Base-by-base conservation (phyloP, 352 stramenopile species). In the Blastocystis sp. region DNA sequence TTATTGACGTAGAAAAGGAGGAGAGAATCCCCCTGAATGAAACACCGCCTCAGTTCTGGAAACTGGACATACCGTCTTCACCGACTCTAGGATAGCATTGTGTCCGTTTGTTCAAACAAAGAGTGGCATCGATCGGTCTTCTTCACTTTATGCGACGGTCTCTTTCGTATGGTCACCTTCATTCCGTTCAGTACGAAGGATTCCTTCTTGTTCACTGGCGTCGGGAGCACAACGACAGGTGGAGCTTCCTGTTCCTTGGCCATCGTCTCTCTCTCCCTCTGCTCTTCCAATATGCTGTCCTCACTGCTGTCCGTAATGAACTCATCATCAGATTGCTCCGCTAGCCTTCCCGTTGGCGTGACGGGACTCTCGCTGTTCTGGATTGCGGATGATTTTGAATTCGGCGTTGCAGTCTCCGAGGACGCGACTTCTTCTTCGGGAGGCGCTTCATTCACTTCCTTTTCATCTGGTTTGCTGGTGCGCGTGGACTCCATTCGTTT, bases 21-120 rank as follows among this genome's bases (percentile, higher is more conserved):
- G 16, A 55, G 45, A 55, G 45, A 6, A 16, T 16, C 9, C 16
- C 45, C 6, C 45, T 55, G 6, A 55, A 55, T 80, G 39, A 61
- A 29, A 80, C 69, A 62, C 69, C 69, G 12, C 69, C 69, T 19
- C 35, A 62, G 55, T 80, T 80, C 37, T 80, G 69, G 69, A 80
- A 45, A 39, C 35, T 80, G 1, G 39, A 62, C 24, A 62, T 62
- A n/a, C 69, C 69, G 16, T 26, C 69, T 19, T 63, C 69, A 39
- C 39, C 67, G 12, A 29, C 29, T 26, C 39, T 55, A 61, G 24
- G 26, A 26, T 41, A 77, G 26, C 50, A 41, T 29, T 77, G 19
- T 16, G 21, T 13, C 24, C 66, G 37, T n/a, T 45, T 77, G 50
- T 45, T 29, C 50, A 24, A 16, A 77, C 50, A 29, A 77, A 77